Base-by-base conservation (phyloP, 1,284 basidiomycete genomes). In the Pyrrhoderma lamaoense region DNA sequence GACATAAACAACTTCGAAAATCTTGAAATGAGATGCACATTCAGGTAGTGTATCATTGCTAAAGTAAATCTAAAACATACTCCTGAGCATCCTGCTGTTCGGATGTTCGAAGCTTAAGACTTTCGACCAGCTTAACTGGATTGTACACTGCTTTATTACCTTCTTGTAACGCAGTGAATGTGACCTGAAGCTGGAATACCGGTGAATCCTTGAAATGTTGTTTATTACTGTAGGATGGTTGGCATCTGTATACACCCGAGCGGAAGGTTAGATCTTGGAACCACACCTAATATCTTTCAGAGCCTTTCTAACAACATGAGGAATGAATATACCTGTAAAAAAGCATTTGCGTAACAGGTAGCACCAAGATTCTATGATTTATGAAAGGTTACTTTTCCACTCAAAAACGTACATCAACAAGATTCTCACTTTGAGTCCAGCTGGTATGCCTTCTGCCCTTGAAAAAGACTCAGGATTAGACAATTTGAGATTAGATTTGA, bases 11-110 rank as follows among this genome's bases (percentile, higher is more conserved):
- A 75, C 61, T 96, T 95, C 0, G 89, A 91, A 64, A 96, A 96
- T 62, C 92, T 94, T 60, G 2, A 31, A 22, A 35, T n/a, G 39
- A 53, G 35, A 36, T n/a, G n/a, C n/a, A n/a, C n/a, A n/a, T n/a
- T n/a, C n/a, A 13, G n/a, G n/a, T n/a, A n/a, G n/a, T n/a, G n/a
- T n/a, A n/a, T n/a, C n/a, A n/a, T n/a, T n/a, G n/a, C n/a, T n/a
- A n/a, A n/a, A n/a, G n/a, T n/a, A n/a, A n/a, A n/a, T n/a, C n/a
- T n/a, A n/a, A 55, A 23, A 69, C 79, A 55, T 60, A 93, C 90
- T 96, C 93, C 65, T 93, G 89, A 27, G 93, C 93, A 70, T 96
- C 93, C 68, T 96, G 93, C 62, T 96, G 93, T 62, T 93, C 86
- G 1, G 81, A 76, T 8, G 83, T 82, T 36, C 84, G 77, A 37